Conservation (phyloP, 2,329 filamentous ascomycete species). For the Trichoderma harzianum region DNA sequence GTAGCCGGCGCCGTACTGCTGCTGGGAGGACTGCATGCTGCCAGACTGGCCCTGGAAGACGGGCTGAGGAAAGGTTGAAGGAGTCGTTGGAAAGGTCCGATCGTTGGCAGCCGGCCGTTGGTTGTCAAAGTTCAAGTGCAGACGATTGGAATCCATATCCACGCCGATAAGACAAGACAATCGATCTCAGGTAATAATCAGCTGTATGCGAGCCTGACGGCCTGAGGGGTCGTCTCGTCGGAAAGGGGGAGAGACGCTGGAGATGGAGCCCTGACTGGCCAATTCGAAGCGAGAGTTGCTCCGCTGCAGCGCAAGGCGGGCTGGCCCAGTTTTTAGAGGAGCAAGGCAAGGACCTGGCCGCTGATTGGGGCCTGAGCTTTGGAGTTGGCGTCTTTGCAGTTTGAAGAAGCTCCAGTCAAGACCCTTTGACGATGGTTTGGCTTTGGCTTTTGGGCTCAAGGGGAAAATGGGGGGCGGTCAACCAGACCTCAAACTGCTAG, state of each 20-base stretch:
- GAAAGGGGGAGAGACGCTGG: conserved; percentile 9
- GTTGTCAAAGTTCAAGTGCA: conserved; percentile 67
- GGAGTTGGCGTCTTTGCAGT: background rate
- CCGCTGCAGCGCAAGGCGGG: conserved; percentile 7
- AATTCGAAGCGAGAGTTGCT: conserved; percentile 5
- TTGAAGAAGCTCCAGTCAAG: background rate
- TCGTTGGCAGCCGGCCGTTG: conserved; percentile 61
- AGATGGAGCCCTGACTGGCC: conserved; percentile 13
- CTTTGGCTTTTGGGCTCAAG: background rate
- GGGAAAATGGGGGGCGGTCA: conserved; percentile 9
- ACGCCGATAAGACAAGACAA: conserved; percentile 7
- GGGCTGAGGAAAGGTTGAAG: conserved; percentile 93
- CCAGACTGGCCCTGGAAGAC: conserved; percentile 54
- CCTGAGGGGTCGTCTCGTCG: conserved; percentile 18
- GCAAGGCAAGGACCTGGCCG: conserved; percentile 1
- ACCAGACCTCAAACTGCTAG: background rate
- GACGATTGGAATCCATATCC: conserved; percentile 52
- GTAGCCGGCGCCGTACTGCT: conserved; percentile 48
- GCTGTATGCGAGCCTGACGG: conserved; percentile 18
- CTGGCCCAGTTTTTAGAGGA: conserved; percentile 5
- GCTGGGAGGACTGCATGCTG: conserved; percentile 24
- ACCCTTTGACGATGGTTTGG: background rate
- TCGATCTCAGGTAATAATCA: background rate
- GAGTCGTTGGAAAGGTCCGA: conserved; percentile 78
- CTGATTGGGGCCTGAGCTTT: background rate